Evolutionary conservation across 2,329 filamentous ascomycete species (phyloP).

Genomic region (Sporothrix pseudoabietina): DNA sequence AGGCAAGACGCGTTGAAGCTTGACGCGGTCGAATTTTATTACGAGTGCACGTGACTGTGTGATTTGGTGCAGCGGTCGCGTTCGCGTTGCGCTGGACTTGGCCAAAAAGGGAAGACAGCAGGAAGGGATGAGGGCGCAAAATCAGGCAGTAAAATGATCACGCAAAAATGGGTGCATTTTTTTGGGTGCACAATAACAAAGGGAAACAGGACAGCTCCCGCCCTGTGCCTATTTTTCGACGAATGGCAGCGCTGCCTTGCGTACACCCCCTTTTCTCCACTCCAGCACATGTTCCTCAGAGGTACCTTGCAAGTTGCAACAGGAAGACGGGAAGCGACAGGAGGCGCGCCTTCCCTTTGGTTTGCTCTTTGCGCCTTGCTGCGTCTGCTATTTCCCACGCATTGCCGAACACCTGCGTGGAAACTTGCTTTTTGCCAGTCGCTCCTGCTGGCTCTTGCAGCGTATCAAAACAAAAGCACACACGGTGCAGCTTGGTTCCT

Average conservation of each 20-base stretch:
- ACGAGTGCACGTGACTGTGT: constrained; percentile 22
- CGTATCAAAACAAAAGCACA: constrained; percentile 2
- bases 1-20: constrained; percentile 23
- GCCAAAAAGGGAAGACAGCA: neutral
- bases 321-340: too few relatives aligned
- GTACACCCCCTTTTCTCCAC: constrained; percentile 24
- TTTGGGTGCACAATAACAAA: constrained; percentile 11
- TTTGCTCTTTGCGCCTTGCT: neutral
- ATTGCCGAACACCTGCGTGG: neutral
- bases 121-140: neutral
- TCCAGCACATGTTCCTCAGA: neutral
- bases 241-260: constrained; percentile 24
- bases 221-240: constrained; percentile 26
- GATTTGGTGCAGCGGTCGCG: neutral
- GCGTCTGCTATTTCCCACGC: neutral
- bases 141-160: neutral
- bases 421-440: neutral
- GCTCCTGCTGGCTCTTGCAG: neutral
- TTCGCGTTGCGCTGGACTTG: neutral
- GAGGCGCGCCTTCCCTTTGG: neutral
- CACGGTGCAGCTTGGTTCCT: constrained; percentile 17
- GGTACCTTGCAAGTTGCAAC: neutral
- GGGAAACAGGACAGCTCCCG: neutral
- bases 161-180: neutral
- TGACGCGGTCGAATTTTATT: constrained; percentile 25